Evolutionary conservation across 1,139 yeast species (phyloP), one percentile per base, ranked within the genome.

Genomic region (Suhomyces yuchorum): DNA sequence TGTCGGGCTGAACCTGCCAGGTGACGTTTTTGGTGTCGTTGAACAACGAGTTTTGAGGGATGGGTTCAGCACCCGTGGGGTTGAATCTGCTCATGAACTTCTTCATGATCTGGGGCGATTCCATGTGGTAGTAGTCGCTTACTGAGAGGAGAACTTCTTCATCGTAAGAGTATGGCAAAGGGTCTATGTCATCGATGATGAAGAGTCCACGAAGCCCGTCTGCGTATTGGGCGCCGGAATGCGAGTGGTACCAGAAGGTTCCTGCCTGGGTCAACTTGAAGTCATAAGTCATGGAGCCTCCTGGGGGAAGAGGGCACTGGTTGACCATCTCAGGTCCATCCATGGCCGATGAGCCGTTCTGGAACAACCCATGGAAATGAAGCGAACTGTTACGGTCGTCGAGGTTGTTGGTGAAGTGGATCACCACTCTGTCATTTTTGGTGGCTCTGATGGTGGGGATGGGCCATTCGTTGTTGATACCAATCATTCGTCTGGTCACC

Each of bases 211-310:
- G 77, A 65, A 86, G 69, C 37, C 95, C 95, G 62, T 87, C 95
- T 55, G 87, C 84, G 56, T 84, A 85, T 65, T 87, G 93, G 35
- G 89, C 77, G 0, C 85, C 82, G 43, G 87, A 78, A 61, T 87
- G 95, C n/a, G 91, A 83, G 63, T 87, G 95, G 66, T 86, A 86
- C 95, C 93, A 87, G 65, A 73, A 87, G 11, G 90, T 80, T 42
- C 95, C 95, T 7, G 77, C 80, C 66, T 87, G 92, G 48, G 71
- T 73, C 30, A 85, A 84, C 3, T 82, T 79, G 60, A 87, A 86
- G 62, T 80, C 85, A 65, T 86, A 87, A 32, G 81, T 61, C 60
- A 78, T 79, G 1, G 88, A 76, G 49, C 75, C 77, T 30, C 86
- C 86, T 18, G 87, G 85, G 39, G 84, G 78, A 49, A 87, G 81